A percentile compares a stretch with the other conserved stretches of the same genome.
These are phyloP conservation scores for Whalleya microplaca DNA, from an alignment of 2,329 filamentous ascomycete genomes.

Conservation along the genomic window DNA sequence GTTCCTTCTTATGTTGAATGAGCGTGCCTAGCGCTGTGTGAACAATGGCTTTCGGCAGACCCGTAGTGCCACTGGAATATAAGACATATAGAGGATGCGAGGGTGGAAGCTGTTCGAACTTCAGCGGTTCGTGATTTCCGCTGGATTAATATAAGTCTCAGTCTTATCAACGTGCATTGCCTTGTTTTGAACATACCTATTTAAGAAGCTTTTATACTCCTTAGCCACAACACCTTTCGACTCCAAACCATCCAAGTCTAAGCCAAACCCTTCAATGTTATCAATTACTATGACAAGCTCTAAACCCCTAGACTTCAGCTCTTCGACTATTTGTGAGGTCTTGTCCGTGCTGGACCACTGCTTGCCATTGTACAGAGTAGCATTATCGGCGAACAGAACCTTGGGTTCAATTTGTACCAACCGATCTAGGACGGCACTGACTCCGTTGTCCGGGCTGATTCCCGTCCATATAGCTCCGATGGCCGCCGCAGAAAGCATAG, in stretches of 20 bases:
- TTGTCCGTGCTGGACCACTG: constrained; percentile 81
- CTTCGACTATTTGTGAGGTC: constrained; percentile 73
- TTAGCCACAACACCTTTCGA: constrained; percentile 45
- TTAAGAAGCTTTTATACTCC: constrained; percentile 52
- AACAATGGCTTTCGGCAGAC: constrained; percentile 87
- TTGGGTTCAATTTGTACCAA: constrained; percentile 83
- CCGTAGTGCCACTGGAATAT: constrained; percentile 90
- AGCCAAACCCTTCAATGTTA: constrained; percentile 54
- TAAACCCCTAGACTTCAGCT: constrained; percentile 63
- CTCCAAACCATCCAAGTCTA: constrained; percentile 47
- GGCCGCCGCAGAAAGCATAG: constrained; percentile 82
- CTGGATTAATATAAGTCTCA: constrained; percentile 25
- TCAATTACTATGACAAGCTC: constrained; percentile 75
- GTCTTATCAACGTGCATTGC: background rate
- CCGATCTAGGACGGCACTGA: constrained; percentile 87
- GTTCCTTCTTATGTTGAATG: constrained; percentile 97
- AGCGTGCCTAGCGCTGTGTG: constrained; percentile 89
- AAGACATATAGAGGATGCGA: constrained; percentile 93
- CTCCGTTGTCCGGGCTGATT: constrained; percentile 89
- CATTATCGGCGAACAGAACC: constrained; percentile 85
- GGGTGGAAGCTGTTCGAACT: constrained; percentile 78
- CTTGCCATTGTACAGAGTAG: constrained; percentile 88
- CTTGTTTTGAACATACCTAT: constrained; percentile 30
- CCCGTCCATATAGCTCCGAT: constrained; percentile 92
- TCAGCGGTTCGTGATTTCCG: constrained; percentile 50